phyloP scores from a whole-genome alignment of 2,329 filamentous ascomycete species.

The Corynespora cassiicola region DNA sequence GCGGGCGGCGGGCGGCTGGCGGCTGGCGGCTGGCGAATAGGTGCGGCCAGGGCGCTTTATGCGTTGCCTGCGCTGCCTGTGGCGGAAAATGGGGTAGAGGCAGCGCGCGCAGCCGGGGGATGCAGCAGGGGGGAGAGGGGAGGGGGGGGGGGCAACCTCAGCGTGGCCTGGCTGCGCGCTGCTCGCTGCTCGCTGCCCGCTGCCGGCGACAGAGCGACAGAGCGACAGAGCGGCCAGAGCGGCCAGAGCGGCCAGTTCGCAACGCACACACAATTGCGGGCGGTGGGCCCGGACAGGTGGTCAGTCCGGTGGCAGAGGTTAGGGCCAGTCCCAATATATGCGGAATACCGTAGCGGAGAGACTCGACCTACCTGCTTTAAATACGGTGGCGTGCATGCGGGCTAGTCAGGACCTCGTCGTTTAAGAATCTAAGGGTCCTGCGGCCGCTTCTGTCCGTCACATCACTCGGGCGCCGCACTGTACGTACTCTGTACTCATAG shows the following conservation, averaged over 20 bases:
- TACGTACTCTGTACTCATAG: slow-evolving; percentile 11
- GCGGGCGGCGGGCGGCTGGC: too few relatives aligned
- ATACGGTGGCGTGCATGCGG: slow-evolving; percentile 15
- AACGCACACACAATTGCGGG: too few relatives aligned
- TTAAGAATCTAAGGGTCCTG: slow-evolving; percentile 13
- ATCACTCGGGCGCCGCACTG: not conserved
- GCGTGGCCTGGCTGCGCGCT: too few relatives aligned
- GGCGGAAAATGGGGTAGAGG: not conserved
- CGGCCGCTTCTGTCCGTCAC: slow-evolving; percentile 5
- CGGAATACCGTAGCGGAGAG: slow-evolving; percentile 10
- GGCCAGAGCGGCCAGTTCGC: too few relatives aligned
- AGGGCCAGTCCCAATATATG: slow-evolving; percentile 10
- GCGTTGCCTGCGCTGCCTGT: slow-evolving; percentile 2
- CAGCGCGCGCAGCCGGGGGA: too few relatives aligned
- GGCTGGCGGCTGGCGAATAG: slow-evolving; percentile 11
- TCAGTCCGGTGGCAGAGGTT: not conserved
- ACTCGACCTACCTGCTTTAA: slow-evolving; percentile 10
- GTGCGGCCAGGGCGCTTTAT: slow-evolving; percentile 6
- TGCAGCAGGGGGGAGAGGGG: too few relatives aligned
- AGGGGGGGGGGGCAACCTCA: too few relatives aligned
- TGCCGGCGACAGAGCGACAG: too few relatives aligned
- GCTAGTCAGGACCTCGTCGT: slow-evolving; percentile 15
- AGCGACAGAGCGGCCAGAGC: too few relatives aligned
- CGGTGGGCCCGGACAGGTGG: too few relatives aligned
- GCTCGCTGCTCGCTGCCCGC: too few relatives aligned